phyloP scores from a whole-genome alignment of 225 moss, liverwort and hornwort species.

The Neckera pumila region DNA sequence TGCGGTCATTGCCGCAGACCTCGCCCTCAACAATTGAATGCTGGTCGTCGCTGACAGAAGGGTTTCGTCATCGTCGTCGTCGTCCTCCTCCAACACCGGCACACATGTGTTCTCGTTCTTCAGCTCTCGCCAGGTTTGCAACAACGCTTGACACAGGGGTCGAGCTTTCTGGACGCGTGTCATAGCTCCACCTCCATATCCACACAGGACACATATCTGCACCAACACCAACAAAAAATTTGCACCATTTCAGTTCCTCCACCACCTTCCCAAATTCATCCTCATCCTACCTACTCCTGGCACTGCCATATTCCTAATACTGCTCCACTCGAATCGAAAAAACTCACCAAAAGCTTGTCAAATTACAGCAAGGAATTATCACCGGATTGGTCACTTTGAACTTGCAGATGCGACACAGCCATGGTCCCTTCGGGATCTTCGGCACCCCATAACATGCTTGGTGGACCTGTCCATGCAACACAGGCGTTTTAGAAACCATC shows the following conservation, averaged over 20 bases:
- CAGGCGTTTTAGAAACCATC: neutral
- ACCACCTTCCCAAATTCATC: neutral
- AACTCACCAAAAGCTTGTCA: neutral
- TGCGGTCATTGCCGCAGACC: neutral
- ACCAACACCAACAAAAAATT: neutral
- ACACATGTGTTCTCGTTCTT: neutral
- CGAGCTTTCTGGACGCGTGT: conserved; percentile 87
- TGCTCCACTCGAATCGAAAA: neutral
- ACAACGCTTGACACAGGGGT: conserved; percentile 51
- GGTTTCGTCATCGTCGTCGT: neutral
- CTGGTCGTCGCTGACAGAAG: conserved; percentile 20
- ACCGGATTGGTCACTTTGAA: conserved; percentile 50
- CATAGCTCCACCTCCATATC: conserved; percentile 88
- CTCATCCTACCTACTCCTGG: neutral
- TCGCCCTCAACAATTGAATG: conserved; percentile 1
- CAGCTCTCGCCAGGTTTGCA: conserved; percentile 66
- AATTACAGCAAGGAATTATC: neutral
- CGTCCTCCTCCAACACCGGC: neutral
- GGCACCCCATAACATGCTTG: conserved; percentile 95
- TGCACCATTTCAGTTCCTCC: neutral
- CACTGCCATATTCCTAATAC: neutral
- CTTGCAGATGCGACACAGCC: conserved; percentile 94
- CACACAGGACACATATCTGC: conserved; percentile 90
- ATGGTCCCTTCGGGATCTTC: conserved; percentile 68
- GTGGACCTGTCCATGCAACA: conserved; percentile 49